phyloP scores from a whole-genome alignment of 371 early-diverging fungal genomes.

The Nosema muscidifuracis region DNA sequence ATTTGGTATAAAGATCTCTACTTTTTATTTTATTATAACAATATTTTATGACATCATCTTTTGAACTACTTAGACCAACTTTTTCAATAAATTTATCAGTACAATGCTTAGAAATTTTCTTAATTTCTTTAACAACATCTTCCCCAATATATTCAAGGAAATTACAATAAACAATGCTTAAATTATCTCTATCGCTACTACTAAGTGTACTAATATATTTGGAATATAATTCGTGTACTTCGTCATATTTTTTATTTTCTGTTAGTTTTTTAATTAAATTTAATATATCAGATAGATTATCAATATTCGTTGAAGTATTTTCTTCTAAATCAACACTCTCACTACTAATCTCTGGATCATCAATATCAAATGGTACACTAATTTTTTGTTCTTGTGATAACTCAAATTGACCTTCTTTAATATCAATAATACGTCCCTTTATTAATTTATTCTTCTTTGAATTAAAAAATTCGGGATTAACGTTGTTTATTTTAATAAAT shows the following conservation, averaged over 20 bases:
- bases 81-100: conserved; percentile 7
- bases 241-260: conserved; percentile 18
- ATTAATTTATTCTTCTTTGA: not conserved
- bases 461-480: not conserved
- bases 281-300: not conserved
- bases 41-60: conserved; percentile 8
- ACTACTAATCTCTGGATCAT: conserved; percentile 11
- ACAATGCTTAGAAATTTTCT: conserved; percentile 7
- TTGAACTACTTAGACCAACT: not conserved
- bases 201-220: conserved; percentile 21
- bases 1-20: conserved; percentile 7
- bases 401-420: conserved; percentile 10
- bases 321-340: conserved; percentile 23
- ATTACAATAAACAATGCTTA: conserved; percentile 34
- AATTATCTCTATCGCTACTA: conserved; percentile 30
- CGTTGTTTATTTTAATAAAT: conserved; percentile 6
- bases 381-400: conserved; percentile 2
- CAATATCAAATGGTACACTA: conserved; percentile 19
- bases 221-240: conserved; percentile 6
- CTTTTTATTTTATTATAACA: conserved; percentile 17
- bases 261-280: not conserved
- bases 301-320: not conserved
- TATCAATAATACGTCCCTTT: conserved; percentile 20
- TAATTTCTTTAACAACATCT: not conserved
- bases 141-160: conserved; percentile 27